Percentiles rank a stretch among this genome's conserved stretches.
These are phyloP conservation scores for Fusarium veterinarium DNA, from an alignment of 2,329 filamentous ascomycete genomes.

Conservation along the genomic window DNA sequence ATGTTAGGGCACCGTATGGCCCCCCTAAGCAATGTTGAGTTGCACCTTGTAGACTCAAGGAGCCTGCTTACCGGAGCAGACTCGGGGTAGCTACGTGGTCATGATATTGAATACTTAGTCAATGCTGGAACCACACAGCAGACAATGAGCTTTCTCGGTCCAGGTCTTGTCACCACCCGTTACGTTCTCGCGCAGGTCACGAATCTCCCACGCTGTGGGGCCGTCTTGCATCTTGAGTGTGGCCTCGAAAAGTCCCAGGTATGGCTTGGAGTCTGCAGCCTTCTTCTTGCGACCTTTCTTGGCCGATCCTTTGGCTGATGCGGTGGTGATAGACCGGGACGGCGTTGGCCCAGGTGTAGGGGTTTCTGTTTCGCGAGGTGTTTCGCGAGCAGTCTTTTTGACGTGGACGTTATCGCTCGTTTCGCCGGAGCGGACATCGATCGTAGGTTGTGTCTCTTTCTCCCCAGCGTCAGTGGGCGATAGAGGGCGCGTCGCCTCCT, in stretches of 20 bases:
- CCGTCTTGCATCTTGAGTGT: constrained; percentile 59
- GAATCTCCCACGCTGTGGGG: constrained; percentile 63
- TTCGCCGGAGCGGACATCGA: constrained; percentile 63
- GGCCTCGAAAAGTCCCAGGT: constrained; percentile 64
- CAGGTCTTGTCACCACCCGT: constrained; percentile 63
- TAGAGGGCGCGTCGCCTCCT: constrained; percentile 54
- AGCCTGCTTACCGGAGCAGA: constrained; percentile 22
- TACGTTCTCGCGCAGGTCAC: constrained; percentile 61
- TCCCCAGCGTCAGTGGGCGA: constrained; percentile 64
- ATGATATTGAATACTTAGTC: constrained; percentile 48
- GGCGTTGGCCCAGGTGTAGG: constrained; percentile 48
- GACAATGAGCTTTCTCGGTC: constrained; percentile 62
- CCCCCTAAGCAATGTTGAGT: not conserved
- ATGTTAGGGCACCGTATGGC: not conserved
- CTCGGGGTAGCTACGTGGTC: not conserved
- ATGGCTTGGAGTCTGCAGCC: constrained; percentile 56
- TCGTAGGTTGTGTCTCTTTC: constrained; percentile 63
- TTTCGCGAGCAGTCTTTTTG: constrained; percentile 50
- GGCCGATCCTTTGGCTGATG: constrained; percentile 43
- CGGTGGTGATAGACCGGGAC: constrained; percentile 36
- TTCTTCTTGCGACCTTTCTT: constrained; percentile 56
- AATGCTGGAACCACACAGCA: constrained; percentile 62
- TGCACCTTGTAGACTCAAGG: constrained; percentile 16
- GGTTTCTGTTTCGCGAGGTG: constrained; percentile 47
- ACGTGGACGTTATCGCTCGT: constrained; percentile 54